Evolutionary conservation across 768 basidiomycete species (phyloP).

Genomic region (Amanita subjunquillea): DNA sequence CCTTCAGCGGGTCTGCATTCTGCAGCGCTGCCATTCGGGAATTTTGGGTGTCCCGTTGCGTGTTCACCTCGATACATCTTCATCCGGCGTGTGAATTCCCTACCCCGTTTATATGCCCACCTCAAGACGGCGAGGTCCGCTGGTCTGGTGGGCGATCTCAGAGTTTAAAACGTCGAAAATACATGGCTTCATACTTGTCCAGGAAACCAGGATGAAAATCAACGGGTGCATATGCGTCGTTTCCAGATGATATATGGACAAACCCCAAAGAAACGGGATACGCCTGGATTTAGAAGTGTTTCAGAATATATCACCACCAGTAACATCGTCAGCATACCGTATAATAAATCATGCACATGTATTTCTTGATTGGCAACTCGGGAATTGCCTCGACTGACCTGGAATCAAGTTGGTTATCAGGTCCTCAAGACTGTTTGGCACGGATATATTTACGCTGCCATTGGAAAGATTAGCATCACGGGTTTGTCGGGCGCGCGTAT

Average conservation of each 20-base stretch:
- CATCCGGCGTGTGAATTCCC: conserved; percentile 50
- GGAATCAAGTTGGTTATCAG: background rate
- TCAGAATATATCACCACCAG: background rate
- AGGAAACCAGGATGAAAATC: conserved; percentile 37
- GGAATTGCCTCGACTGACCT: conserved; percentile 13
- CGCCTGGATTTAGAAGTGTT: conserved; percentile 13
- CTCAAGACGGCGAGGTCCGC: conserved; percentile 34
- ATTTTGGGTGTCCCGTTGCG: conserved; percentile 24
- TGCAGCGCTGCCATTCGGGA: conserved; percentile 23
- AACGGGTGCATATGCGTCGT: conserved; percentile 28
- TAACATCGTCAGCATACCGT: conserved; percentile 6
- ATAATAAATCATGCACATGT: conserved; percentile 13
- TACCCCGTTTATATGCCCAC: conserved; percentile 43
- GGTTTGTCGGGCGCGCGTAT: conserved; percentile 44
- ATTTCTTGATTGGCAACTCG: conserved; percentile 15
- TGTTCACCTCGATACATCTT: conserved; percentile 29
- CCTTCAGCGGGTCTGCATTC: conserved; percentile 11
- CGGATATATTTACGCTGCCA: conserved; percentile 24
- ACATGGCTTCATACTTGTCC: conserved; percentile 22
- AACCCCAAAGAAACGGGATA: conserved; percentile 40
- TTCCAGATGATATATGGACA: conserved; percentile 35
- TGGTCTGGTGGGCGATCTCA: conserved; percentile 14
- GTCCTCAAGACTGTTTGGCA: background rate
- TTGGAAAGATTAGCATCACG: conserved; percentile 29
- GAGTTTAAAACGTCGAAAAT: background rate